Evolutionary conservation across 2,329 filamentous ascomycete genomes (phyloP), one percentile per base, ranked within the genome.

Genomic region (Coniella lustricola): DNA sequence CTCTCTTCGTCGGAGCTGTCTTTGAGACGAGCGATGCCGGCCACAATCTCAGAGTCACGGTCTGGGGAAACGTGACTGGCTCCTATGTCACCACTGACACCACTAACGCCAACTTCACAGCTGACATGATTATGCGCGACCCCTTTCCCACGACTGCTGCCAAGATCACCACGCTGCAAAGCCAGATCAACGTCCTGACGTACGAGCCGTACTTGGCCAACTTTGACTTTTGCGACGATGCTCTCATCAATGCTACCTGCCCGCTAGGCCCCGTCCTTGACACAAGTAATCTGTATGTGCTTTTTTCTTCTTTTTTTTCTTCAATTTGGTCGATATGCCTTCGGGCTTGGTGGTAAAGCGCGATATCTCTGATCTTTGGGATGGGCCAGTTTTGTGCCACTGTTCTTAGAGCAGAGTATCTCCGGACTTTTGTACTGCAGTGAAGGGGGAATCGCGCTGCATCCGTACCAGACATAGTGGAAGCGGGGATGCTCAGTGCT

Each of bases 31-130:
- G 70, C 13, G 69, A 77, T 54, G 64, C 77, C 4, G 74, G 70
- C 44, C 81, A 90, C 61, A 79, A 75, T 35, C 73, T 98, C 42
- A 81, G 79, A 54, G 71, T 96, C 48, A 93, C 82, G 1, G 77
- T 95, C 40, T 97, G 89, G 71, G 91, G 90, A 44, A 96, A 97
- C 66, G 89, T 97, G 25, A 87, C 84, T 8, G 93, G 93, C 40
- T 80, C 84, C 44, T 74, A 77, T 38, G 72, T 75, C 57, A 76
- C 80, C 60, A 65, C 78, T 0, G 68, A 72, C 40, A 88, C 89
- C 87, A 63, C 57, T 2, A 72, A 93, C 60, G 61, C 72, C 1
- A 77, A 75, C 32, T 62, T 73, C 42, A 81, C 76, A 46, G 70
- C 73, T 53, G 88, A 90, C 61, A 96, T 96, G 73, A 95, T 96